These are phyloP conservation scores for Amauroascus niger DNA, from an alignment of 2,329 filamentous ascomycete genomes.

Conservation along the genomic window DNA sequence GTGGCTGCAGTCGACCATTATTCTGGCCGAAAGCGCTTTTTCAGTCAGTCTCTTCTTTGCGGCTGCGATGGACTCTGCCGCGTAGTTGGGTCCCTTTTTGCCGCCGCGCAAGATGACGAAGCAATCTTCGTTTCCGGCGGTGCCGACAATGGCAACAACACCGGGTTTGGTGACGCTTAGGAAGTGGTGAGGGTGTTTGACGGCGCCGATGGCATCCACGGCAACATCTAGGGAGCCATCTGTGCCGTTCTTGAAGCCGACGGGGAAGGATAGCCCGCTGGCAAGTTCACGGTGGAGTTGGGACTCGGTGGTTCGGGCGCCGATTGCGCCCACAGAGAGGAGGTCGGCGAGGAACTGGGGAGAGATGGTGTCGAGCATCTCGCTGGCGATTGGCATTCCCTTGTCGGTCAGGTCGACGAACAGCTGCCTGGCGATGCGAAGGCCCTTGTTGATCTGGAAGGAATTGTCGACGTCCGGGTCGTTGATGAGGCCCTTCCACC, in stretches of 20 bases:
- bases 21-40: constrained; percentile 60
- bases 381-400: constrained; percentile 92
- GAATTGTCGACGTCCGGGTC: constrained; percentile 97
- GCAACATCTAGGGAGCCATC: constrained; percentile 83
- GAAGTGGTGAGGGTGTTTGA: constrained; percentile 89
- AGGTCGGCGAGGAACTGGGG: constrained; percentile 93
- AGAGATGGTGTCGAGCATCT: constrained; percentile 97
- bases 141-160: constrained; percentile 88
- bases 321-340: constrained; percentile 83
- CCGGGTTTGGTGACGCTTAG: constrained; percentile 95
- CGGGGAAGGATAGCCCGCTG: constrained; percentile 87
- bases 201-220: constrained; percentile 90
- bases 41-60: constrained; percentile 70
- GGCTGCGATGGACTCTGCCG: constrained; percentile 70
- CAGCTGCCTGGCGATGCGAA: constrained; percentile 75
- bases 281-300: constrained; percentile 93
- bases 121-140: constrained; percentile 89
- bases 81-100: constrained; percentile 88
- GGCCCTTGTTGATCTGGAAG: constrained; percentile 98
- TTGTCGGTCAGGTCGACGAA: constrained; percentile 84
- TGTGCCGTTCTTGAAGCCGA: constrained; percentile 99
- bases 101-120: constrained; percentile 93
- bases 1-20: constrained; percentile 98
- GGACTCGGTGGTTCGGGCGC: constrained; percentile 91
- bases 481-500: constrained; percentile 98